Evolutionary conservation across 2,329 filamentous ascomycete genomes (phyloP).

Genomic region (Coniochaeta sp.): DNA sequence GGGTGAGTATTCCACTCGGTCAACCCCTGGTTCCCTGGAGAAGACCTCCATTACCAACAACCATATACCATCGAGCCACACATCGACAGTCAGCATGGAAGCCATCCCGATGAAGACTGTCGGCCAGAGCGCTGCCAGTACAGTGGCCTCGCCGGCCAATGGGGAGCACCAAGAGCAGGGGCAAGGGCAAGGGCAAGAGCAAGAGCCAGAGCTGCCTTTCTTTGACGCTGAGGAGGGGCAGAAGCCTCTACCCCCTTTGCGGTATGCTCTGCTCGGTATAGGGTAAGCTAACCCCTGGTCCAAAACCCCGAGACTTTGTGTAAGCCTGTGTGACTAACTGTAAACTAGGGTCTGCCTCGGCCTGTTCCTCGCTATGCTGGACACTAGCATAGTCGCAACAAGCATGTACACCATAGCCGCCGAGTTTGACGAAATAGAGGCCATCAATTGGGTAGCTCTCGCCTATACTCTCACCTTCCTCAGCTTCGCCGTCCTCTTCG

Average conservation of each 20-base stretch:
- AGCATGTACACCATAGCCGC: conserved; percentile 47
- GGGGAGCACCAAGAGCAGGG: not conserved
- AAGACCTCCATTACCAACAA: not conserved
- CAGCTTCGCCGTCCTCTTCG: conserved; percentile 47
- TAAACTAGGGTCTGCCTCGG: conserved; percentile 39
- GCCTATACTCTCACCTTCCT: conserved; percentile 51
- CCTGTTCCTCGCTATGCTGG: conserved; percentile 51
- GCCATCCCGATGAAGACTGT: not conserved
- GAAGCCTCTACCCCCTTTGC: not conserved
- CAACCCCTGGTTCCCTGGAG: not conserved
- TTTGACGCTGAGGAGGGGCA: not conserved
- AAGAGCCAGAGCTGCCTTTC: too few species aligned
- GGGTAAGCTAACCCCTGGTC: conserved; percentile 7
- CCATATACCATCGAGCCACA: not conserved
- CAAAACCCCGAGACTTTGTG: conserved; percentile 8
- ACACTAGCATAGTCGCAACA: conserved; percentile 54
- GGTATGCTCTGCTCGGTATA: not conserved
- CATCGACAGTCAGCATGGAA: not conserved
- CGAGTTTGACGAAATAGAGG: conserved; percentile 38
- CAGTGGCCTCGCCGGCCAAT: not conserved
- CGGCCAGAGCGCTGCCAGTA: not conserved
- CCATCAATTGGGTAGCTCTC: conserved; percentile 48
- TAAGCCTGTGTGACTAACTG: conserved; percentile 1
- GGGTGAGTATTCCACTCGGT: not conserved
- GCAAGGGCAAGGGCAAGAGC: too few species aligned